Evolutionary conservation across 257 asterid species (phyloP), one percentile per base, ranked within the genome.

Genomic region (Solanum sejunctum): DNA sequence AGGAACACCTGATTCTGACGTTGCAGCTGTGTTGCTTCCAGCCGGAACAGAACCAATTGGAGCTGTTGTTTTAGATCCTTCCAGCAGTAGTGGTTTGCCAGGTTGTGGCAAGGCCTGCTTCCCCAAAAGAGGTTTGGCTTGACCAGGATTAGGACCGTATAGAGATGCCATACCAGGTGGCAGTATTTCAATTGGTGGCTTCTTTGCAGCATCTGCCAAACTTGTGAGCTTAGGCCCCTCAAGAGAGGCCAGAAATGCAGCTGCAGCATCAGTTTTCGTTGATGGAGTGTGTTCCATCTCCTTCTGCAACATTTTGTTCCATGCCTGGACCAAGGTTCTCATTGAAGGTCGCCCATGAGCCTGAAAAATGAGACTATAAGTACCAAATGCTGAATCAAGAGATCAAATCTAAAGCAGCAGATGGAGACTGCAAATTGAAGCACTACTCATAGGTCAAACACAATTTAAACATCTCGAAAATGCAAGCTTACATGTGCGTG

Each of bases 101-200:
- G 93, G 88, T 87, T 52, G 85, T 49, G 80, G 70, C n/a, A 83
- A 9, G 15, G 57, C 85, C 87, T 85, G 97, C 85, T 87, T 94
- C 43, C 91, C 84, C 61, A 91, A 92, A 84, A 81, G 90, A 5
- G 92, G 91, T 86, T 94, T 94, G 36, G 91, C 89, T 80, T 82
- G 93, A 85, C 92, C 97, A 41, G 98, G 99, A 90, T 92, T 97
- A 17, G 98, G 99, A 81, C 99, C 98, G 47, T 94, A 97, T 49
- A 97, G 83, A 78, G 99, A 91, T 54, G 98, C 97, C 99, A 97
- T 95, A 47, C 99, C 98, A 0, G 98, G 98, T 51, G 99, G 98
- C 32, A 97, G 91, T 86, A 95, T 96, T 90, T 96, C 99, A 45
- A 97, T 91, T 28, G 98, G 98, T 23, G 98, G 98, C 88, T 95